Conservation (phyloP, 179 eudicot species). For the Beta lomatogona region DNA sequence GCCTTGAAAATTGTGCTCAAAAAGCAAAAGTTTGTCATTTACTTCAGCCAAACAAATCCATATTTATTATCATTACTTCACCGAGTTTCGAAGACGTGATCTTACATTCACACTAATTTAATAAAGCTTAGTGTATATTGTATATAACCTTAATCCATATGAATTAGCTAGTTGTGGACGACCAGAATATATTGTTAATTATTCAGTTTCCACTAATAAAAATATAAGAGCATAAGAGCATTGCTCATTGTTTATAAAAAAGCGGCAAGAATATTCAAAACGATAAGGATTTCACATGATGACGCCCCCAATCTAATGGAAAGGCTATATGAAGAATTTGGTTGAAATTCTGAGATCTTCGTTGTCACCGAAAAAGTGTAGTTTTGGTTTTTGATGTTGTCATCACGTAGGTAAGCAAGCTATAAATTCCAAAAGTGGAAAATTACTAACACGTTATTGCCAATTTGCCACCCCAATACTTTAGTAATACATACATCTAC, state of each 20-base stretch:
- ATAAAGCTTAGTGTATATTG: too few relatives aligned
- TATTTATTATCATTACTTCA: too few relatives aligned
- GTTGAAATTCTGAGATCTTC: neutral
- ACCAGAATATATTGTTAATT: neutral
- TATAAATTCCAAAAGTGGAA: constrained; percentile 16
- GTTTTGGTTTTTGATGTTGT: constrained; percentile 1
- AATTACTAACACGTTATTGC: neutral
- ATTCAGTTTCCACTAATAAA: neutral
- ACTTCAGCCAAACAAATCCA: neutral
- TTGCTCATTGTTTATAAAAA: neutral
- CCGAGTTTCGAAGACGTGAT: too few relatives aligned
- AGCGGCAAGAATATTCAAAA: constrained; percentile 17
- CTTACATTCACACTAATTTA: constrained; percentile 9
- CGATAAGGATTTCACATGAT: constrained; percentile 12
- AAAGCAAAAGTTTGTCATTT: constrained; percentile 20
- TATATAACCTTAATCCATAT: too few relatives aligned
- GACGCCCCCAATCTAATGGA: neutral
- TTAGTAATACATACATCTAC: too few relatives aligned
- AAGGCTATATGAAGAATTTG: neutral
- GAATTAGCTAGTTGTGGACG: neutral
- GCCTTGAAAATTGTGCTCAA: neutral
- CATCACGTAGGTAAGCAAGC: constrained; percentile 7
- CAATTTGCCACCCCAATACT: neutral
- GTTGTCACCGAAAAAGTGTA: neutral
- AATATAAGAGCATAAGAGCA: neutral